A percentile compares a stretch with the other conserved stretches of the same genome.
Evolutionary conservation across 805 yeast species (phyloP).

Genomic region (Lachancea mirantina): DNA sequence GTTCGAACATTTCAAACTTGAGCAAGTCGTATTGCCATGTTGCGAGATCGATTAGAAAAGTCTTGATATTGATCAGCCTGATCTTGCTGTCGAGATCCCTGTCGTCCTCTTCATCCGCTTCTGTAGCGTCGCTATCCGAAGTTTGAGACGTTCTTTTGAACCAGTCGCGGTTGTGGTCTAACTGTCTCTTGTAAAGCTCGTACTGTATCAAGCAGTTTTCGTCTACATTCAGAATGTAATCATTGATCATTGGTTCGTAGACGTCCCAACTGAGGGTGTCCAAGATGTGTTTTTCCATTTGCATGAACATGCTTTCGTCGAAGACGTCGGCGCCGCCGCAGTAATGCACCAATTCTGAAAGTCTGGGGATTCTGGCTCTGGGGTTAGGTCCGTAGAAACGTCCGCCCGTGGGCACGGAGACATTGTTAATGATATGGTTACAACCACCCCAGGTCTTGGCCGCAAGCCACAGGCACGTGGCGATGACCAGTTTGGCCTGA

Average conservation of each 20-base stretch:
- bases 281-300: slow-evolving; percentile 73
- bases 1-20: slow-evolving; percentile 26
- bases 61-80: slow-evolving; percentile 41
- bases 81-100: slow-evolving; percentile 28
- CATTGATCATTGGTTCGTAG: slow-evolving; percentile 52
- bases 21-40: slow-evolving; percentile 41
- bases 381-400: slow-evolving; percentile 63
- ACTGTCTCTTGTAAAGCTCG: slow-evolving; percentile 29
- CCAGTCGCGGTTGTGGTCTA: slow-evolving; percentile 22
- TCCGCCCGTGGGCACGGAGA: slow-evolving; percentile 47
- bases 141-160: slow-evolving; percentile 16
- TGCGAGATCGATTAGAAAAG: slow-evolving; percentile 42
- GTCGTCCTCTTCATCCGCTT: slow-evolving; percentile 23
- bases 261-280: slow-evolving; percentile 67
- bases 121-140: slow-evolving; percentile 25
- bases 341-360: slow-evolving; percentile 60
- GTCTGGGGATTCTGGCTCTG: slow-evolving; percentile 66
- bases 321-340: slow-evolving; percentile 60
- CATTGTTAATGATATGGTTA: slow-evolving; percentile 53
- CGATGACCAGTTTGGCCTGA: slow-evolving; percentile 84
- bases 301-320: slow-evolving; percentile 53
- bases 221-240: slow-evolving; percentile 39
- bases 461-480: slow-evolving; percentile 89
- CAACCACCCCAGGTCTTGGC: slow-evolving; percentile 78
- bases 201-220: slow-evolving; percentile 39